Evolutionary conservation across 2,329 filamentous ascomycete genomes (phyloP).

Genomic region (Thelonectria rubi): DNA sequence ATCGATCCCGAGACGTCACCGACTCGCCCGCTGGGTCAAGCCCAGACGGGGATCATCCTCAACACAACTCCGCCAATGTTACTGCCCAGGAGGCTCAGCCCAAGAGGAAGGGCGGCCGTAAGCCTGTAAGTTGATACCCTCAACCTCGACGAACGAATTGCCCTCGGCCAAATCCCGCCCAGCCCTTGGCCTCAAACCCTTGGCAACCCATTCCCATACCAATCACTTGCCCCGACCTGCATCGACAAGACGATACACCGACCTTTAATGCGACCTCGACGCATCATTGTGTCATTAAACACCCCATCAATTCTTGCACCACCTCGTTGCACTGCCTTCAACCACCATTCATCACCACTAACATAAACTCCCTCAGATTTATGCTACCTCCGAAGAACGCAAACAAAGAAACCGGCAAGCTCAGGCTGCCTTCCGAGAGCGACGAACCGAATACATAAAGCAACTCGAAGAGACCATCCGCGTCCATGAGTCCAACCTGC

Average conservation of each 20-base stretch:
- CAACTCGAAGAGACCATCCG: conserved; percentile 98
- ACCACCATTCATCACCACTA: conserved; percentile 26
- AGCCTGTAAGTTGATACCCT: conserved; percentile 77
- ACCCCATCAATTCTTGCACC: background rate
- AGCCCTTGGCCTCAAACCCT: conserved; percentile 4
- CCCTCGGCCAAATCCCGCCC: background rate
- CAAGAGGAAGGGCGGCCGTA: conserved; percentile 97
- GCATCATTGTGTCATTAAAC: background rate
- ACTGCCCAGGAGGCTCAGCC: conserved; percentile 67
- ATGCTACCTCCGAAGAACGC: conserved; percentile 97
- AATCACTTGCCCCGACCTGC: background rate
- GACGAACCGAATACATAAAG: conserved; percentile 98
- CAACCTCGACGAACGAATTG: background rate
- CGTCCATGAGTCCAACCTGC: conserved; percentile 92
- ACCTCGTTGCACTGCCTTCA: background rate
- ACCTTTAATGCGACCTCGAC: background rate
- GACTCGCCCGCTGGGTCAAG: conserved; percentile 70
- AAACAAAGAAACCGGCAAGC: conserved; percentile 98
- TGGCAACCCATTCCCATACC: background rate
- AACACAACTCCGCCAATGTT: conserved; percentile 46
- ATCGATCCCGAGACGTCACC: conserved; percentile 60
- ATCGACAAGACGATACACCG: background rate
- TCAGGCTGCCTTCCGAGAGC: conserved; percentile 95
- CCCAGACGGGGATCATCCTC: conserved; percentile 62
- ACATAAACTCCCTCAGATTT: conserved; percentile 71